Evolutionary conservation across 371 early-diverging fungal genomes (phyloP), one percentile per base, ranked within the genome.

Genomic region (Nematocida major): DNA sequence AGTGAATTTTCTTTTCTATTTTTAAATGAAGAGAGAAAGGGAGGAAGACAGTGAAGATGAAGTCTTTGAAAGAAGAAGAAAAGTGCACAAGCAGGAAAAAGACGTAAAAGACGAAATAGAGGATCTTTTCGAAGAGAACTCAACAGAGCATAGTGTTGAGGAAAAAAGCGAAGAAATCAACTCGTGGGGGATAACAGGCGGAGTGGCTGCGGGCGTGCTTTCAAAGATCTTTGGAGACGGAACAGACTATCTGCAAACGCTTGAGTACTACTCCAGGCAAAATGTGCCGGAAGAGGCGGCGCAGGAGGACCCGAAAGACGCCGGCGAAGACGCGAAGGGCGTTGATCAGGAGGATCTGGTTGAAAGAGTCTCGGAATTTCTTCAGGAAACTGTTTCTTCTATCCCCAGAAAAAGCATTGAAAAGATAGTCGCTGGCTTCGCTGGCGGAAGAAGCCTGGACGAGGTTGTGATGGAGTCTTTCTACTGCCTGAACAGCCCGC

Each of bases 11-110:
- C 61, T 68, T 59, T 54, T 59, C 59, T 68, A 59, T 54, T 69
- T 61, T 61, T 61, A 47, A 36, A 69, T 69, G 70, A 69, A 69
- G 42, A 59, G 70, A 51, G 43, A 42, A n/a, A 57, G 36, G 54
- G 70, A 69, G 20, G 70, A 69, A 38, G 70, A 69, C 9, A 69
- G 70, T 57, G 70, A 69, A 18, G 70, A 69, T 24, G 70, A 69
- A 39, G 45, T 69, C n/a, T 62, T 69, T 69, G 70, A 69, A 43
- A 57, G 70, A 61, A 57, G 70, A 61, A 59, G 70, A 62, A 69
- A 69, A 69, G 70, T 69, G 22, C 70, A 69, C 42, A 59, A 38
- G 38, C 63, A 69, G 38, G 70, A 69, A 11, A 69, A 24, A 20
- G 30, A 59, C 15, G 47, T 42, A 43, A 69, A 69, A 62, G 70